Percentiles rank a stretch among this genome's conserved stretches.
These are phyloP conservation scores for Xylaria sp. DNA, from an alignment of 2,329 filamentous ascomycete genomes.

Conservation along the genomic window DNA sequence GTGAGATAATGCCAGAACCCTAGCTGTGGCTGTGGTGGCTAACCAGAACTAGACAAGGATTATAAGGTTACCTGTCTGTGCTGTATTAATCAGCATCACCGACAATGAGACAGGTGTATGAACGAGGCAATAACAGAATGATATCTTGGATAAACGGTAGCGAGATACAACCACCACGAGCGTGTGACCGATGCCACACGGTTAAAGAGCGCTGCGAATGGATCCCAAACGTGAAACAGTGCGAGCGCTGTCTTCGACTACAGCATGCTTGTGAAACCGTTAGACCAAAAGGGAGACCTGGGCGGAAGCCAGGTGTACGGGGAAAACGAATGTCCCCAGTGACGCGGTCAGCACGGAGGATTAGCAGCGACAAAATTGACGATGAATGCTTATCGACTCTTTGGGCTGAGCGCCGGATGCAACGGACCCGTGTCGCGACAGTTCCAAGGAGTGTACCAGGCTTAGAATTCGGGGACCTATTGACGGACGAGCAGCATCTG, in stretches of 20 bases:
- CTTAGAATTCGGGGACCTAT: neutral
- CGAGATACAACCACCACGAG: conserved; percentile 8
- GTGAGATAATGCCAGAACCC: too few relatives aligned
- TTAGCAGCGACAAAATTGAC: neutral
- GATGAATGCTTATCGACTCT: neutral
- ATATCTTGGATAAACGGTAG: neutral
- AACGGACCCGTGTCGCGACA: neutral
- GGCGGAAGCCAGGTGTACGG: conserved; percentile 6
- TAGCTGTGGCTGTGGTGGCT: neutral
- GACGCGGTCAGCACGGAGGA: neutral
- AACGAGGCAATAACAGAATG: neutral
- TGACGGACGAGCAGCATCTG: neutral
- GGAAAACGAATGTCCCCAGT: neutral
- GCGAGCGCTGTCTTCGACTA: conserved; percentile 16
- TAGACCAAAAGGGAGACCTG: conserved; percentile 17
- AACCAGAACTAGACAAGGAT: neutral
- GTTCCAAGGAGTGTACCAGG: neutral
- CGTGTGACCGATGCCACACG: conserved; percentile 14
- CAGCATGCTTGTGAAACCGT: conserved; percentile 17
- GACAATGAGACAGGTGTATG: neutral
- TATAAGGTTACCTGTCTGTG: neutral
- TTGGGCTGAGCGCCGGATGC: neutral
- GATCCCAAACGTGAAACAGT: neutral
- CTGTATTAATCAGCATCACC: neutral
- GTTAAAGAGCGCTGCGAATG: conserved; percentile 21